Evolutionary conservation across 2,329 filamentous ascomycete genomes (phyloP), one percentile per base, ranked within the genome.

Genomic region (Colletotrichum lupini): DNA sequence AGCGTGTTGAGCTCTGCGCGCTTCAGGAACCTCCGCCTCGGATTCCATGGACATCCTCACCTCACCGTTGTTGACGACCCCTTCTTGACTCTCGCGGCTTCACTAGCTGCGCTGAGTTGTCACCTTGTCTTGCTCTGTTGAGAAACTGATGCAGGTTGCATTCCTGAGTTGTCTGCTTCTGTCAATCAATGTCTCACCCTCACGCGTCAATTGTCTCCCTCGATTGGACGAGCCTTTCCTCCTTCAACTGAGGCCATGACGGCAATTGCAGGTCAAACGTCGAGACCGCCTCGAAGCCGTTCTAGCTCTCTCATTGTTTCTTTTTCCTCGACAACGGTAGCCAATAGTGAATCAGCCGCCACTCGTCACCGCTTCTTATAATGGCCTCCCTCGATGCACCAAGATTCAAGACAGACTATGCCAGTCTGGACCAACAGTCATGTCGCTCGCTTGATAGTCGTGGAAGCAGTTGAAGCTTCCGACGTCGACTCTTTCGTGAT

Each of bases 291-390:
- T 68, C 49, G 14, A 57, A 62, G 35, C 22, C 4, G 14, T 24
- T n/a, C 26, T 24, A 67, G 55, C 42, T 26, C n/a, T 69, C 59
- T 28, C 46, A 60, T 35, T 32, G 0, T 37, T 26, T 69, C 55
- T 53, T 53, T 32, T 26, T 32, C 14, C 11, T 42, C n/a, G 46
- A 37, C 60, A 60, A 68, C 64, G 30, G 12, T 37, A 46, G 37
- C 57, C 66, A 70, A 69, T 59, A 9, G 22, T 5, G 11, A 37
- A 28, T 32, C 16, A 37, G 30, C 59, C 67, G 67, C 59, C 60
- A 73, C 56, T 28, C 35, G 60, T 73, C 70, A 73, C 70, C 67
- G 67, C 66, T 65, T 42, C 37, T 42, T 42, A 42, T 60, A 70
- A 65, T 46, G 59, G 30, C n/a, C 37, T 56, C 42, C 59, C 28